A percentile compares a stretch with the other conserved stretches of the same genome.
phyloP scores from a whole-genome alignment of 2,329 filamentous ascomycete genomes.

The Aspergillus tubingensis region DNA sequence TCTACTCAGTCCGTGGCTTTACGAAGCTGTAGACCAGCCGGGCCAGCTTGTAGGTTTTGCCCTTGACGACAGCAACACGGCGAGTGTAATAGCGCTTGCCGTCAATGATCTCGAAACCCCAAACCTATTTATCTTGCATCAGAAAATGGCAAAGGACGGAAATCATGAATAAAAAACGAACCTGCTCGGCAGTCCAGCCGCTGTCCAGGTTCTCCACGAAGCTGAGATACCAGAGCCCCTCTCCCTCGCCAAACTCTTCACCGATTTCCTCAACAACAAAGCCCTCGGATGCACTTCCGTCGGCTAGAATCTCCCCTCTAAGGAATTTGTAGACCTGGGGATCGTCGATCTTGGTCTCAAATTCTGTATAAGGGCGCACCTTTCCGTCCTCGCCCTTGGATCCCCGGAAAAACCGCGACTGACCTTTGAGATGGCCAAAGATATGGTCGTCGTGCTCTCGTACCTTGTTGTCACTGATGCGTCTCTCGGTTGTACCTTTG shows the following conservation, averaged over 20 bases:
- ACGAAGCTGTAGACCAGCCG: slow-evolving; percentile 47
- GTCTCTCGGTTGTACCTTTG: slow-evolving; percentile 63
- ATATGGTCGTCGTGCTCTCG: slow-evolving; percentile 75
- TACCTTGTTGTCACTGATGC: slow-evolving; percentile 58
- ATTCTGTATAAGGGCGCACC: slow-evolving; percentile 36
- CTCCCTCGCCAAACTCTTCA: slow-evolving; percentile 44
- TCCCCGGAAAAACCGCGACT: slow-evolving; percentile 53
- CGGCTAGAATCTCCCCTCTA: slow-evolving; percentile 46
- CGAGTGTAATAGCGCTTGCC: slow-evolving; percentile 46
- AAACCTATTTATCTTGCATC: slow-evolving; percentile 34
- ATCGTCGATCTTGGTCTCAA: slow-evolving; percentile 45
- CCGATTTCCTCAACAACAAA: slow-evolving; percentile 60
- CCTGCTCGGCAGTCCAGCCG: slow-evolving; percentile 59
- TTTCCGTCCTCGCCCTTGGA: slow-evolving; percentile 40
- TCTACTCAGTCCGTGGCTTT: slow-evolving; percentile 6
- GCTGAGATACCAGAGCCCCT: slow-evolving; percentile 51
- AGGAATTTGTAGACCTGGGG: slow-evolving; percentile 41
- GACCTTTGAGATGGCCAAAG: slow-evolving; percentile 71
- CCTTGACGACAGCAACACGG: slow-evolving; percentile 45
- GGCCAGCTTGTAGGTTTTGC: slow-evolving; percentile 36
- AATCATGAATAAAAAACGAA: slow-evolving; percentile 24
- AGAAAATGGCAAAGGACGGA: background rate
- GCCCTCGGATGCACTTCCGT: slow-evolving; percentile 58
- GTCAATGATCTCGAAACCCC: slow-evolving; percentile 49
- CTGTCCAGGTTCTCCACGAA: slow-evolving; percentile 51